Percentiles rank a stretch among this genome's conserved stretches.
These are phyloP conservation scores for Centaurea solstitialis DNA, from an alignment of 129 eudicot species.

Conservation along the genomic window DNA sequence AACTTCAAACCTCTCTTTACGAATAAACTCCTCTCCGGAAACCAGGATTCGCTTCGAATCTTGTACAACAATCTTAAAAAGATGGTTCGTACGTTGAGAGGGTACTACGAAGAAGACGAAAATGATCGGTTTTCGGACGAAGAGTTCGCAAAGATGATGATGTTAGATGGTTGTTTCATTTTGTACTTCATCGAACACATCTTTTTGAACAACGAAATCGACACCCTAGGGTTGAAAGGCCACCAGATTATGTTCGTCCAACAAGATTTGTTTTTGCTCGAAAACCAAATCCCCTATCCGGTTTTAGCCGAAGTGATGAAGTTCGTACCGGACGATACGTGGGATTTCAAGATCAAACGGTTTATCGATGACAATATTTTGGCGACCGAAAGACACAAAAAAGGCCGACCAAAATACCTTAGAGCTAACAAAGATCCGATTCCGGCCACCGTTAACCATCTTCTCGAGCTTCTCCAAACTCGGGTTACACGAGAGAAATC, in stretches of 20 bases:
- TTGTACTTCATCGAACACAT: conserved; percentile 22
- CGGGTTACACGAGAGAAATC: conserved; percentile 15
- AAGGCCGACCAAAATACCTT: not conserved
- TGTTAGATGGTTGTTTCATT: conserved; percentile 41
- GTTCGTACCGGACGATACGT: not conserved
- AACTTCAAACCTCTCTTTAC: conserved; percentile 24
- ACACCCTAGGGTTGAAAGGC: conserved; percentile 23
- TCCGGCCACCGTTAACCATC: conserved; percentile 12
- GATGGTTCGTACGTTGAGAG: conserved; percentile 6
- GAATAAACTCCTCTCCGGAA: not conserved
- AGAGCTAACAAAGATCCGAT: not conserved
- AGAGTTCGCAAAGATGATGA: conserved; percentile 35
- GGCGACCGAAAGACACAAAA: conserved; percentile 6
- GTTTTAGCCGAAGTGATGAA: conserved; percentile 33
- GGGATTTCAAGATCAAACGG: conserved; percentile 19
- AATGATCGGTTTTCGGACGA: conserved; percentile 1
- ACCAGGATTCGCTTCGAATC: not conserved
- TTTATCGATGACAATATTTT: conserved; percentile 23
- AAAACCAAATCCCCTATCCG: conserved; percentile 36
- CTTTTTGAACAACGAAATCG: not conserved
- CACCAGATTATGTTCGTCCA: conserved; percentile 35
- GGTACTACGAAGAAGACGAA: conserved; percentile 19
- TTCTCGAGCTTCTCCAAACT: conserved; percentile 33
- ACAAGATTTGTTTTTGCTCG: conserved; percentile 38
- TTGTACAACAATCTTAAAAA: conserved; percentile 14